phyloP scores from a whole-genome alignment of 805 yeast species.

The Brettanomyces custersianus region DNA sequence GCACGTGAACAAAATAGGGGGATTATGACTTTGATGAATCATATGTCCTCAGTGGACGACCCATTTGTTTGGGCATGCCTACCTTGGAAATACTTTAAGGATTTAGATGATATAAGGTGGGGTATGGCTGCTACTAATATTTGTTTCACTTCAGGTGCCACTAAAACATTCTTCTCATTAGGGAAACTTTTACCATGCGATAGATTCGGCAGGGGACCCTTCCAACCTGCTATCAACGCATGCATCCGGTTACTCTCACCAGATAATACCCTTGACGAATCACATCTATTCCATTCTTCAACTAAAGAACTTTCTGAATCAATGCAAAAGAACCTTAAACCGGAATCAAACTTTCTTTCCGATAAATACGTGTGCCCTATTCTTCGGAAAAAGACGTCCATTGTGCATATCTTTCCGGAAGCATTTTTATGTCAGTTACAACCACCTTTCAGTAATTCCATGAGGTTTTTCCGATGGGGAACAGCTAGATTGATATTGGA shows the following conservation, averaged over 20 bases:
- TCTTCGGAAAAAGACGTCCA: slow-evolving; percentile 55
- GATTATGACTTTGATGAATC: slow-evolving; percentile 81
- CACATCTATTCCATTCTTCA: slow-evolving; percentile 20
- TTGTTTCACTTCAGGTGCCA: slow-evolving; percentile 55
- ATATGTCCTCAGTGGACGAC: slow-evolving; percentile 87
- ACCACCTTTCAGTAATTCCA: slow-evolving; percentile 73
- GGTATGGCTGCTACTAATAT: slow-evolving; percentile 89
- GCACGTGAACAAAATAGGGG: slow-evolving; percentile 66
- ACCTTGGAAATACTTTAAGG: slow-evolving; percentile 58
- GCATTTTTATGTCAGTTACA: slow-evolving; percentile 83
- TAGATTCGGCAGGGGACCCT: slow-evolving; percentile 89
- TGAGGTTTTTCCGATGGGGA: slow-evolving; percentile 97
- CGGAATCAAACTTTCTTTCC: slow-evolving; percentile 15
- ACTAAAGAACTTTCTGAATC: background rate
- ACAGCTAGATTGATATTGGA: slow-evolving; percentile 77
- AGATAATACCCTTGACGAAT: slow-evolving; percentile 53
- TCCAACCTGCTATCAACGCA: slow-evolving; percentile 85
- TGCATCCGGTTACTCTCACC: slow-evolving; percentile 73
- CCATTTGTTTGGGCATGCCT: slow-evolving; percentile 84
- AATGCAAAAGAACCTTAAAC: background rate
- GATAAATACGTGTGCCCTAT: slow-evolving; percentile 43
- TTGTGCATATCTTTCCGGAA: slow-evolving; percentile 96
- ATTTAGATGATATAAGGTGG: slow-evolving; percentile 75
- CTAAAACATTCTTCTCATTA: slow-evolving; percentile 61
- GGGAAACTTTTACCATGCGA: slow-evolving; percentile 86